A percentile compares a stretch with the other conserved stretches of the same genome.
phyloP scores from a whole-genome alignment of 2,329 filamentous ascomycete species.

The Beauveria australis region DNA sequence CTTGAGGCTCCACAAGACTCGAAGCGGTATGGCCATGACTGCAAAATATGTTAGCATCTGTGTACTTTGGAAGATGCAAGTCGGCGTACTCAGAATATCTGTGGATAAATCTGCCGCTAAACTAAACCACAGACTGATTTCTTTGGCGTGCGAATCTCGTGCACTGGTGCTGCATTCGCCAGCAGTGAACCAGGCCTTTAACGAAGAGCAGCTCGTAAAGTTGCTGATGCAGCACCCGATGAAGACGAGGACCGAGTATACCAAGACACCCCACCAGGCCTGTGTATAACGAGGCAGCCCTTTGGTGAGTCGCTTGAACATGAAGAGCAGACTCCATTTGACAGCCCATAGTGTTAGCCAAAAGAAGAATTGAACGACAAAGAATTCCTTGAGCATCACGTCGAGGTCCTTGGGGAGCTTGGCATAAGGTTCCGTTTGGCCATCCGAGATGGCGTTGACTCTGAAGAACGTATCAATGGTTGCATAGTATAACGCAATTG shows the following conservation, averaged over 20 bases:
- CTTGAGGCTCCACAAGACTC: constrained; percentile 14
- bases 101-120: constrained; percentile 15
- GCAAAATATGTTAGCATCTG: neutral
- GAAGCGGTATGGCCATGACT: constrained; percentile 16
- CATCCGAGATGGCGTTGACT: constrained; percentile 8
- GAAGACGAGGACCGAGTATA: constrained; percentile 15
- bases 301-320: constrained; percentile 15
- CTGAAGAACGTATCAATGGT: constrained; percentile 15
- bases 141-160: constrained; percentile 14
- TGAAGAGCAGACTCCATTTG: constrained; percentile 17
- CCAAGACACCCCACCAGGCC: constrained; percentile 14
- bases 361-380: constrained; percentile 17
- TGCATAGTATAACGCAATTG: constrained; percentile 13
- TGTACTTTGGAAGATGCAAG: neutral
- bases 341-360: constrained; percentile 17
- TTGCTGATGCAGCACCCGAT: constrained; percentile 17
- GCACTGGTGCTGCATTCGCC: constrained; percentile 14
- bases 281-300: constrained; percentile 13
- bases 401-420: constrained; percentile 5
- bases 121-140: constrained; percentile 17
- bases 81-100: constrained; percentile 14
- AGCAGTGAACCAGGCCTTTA: constrained; percentile 16
- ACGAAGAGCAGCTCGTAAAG: constrained; percentile 16
- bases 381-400: constrained; percentile 16
- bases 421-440: constrained; percentile 10